Evolutionary conservation across 345 rosid species (phyloP), one percentile per base, ranked within the genome.

Genomic region (Pugionium cornutum): DNA sequence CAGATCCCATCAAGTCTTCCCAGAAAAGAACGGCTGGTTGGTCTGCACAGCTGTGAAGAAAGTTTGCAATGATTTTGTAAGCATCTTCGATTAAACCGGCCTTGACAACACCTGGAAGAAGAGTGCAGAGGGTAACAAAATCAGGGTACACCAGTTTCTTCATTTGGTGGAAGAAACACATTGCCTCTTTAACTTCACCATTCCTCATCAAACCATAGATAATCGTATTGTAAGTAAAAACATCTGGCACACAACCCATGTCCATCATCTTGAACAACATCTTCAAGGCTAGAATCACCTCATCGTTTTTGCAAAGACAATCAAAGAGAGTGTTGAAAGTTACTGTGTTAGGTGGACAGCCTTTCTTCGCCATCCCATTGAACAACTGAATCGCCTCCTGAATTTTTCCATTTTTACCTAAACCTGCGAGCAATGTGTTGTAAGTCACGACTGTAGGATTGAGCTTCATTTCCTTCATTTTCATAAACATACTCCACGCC

Each of bases 291-390:
- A 86, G 73, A 68, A 76, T 78, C 68, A 87, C 85, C 83, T 83
- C 86, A 25, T 82, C 91, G 29, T 89, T 89, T 82, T 89, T 89
- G 89, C 91, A 89, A 57, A 92, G 89, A 83, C 91, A 92, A 79
- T 92, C 89, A 53, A 92, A 79, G 36, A 89, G 86, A 33, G 86
- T 86, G 73, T 92, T 92, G 75, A 86, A 92, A 42, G 94, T 88
- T 67, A 88, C 68, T 4, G 92, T 84, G 76, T 89, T 83, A 32
- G 97, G 96, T 26, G 71, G 69, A 71, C 91, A 92, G 4, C 89
- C 87, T 54, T 70, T 76, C 35, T 31, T 45, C 8, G 46, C 68
- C 97, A 92, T 87, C 62, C 83, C 78, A 26, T 80, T 78, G 34
- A 86, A 86, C 74, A 92, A 69, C 48, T 80, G 78, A 34, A 86